Base-by-base conservation (phyloP, 345 rosid species). In the Brassica incana region DNA sequence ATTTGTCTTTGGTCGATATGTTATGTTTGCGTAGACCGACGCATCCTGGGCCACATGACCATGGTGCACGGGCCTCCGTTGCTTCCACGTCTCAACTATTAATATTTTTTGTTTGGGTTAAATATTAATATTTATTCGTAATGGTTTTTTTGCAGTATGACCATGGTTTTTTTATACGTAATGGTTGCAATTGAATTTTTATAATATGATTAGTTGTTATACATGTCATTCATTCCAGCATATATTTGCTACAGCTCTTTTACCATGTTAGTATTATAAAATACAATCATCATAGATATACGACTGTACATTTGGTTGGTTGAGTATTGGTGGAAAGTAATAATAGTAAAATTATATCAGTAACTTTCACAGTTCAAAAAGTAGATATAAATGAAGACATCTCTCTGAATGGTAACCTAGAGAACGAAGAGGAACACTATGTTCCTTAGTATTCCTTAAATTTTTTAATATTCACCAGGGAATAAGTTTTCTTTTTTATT, bases 1-100 rank as follows among this genome's bases (percentile, higher is more conserved):
- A 62, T 64, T 63, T 50, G 4, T 70, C 56, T 38, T 12, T 69
- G 76, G 76, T 54, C 43, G 71, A 60, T 69, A 68, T 79, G 78
- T 69, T 70, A 70, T 80, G 79, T 75, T 56, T 54, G 67, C 58
- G 76, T 70, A 30, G 72, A 69, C 40, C 50, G 32, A 38, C 27
- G 38, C 83, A 80, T 38, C 59, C 1, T 30, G 76, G 83, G 67
- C 83, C 72, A 80, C 76, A 63, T 69, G 79, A 69, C 64, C 71
- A 69, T 74, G 75, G 79, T 52, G 27, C 66, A 69, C 62, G 76
- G 74, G 65, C 54, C 79, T 75, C 14, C 18, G 70, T 56, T 64
- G 72, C 76, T 18, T 5, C 71, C 79, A 68, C 54, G 78, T 69
- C 74, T 67, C 61, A 16, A 8, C 5, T 61, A 48, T 69, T 4